Percentiles rank a stretch among this genome's conserved stretches.
These are phyloP conservation scores for Colletotrichum plurivorum DNA, from an alignment of 2,329 filamentous ascomycete genomes.

Conservation along the genomic window DNA sequence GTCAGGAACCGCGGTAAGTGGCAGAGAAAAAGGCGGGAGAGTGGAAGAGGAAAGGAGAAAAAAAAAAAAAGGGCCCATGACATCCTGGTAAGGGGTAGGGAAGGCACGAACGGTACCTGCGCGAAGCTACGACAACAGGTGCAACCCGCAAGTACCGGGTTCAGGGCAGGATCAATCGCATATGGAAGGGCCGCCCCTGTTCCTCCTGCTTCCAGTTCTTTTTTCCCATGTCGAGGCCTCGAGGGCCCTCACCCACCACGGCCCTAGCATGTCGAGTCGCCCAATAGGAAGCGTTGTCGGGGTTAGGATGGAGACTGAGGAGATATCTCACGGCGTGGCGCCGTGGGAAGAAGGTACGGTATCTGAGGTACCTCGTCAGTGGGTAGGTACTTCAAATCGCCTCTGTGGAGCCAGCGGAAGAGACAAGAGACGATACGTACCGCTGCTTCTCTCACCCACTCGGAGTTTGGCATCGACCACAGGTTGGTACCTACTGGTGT, in stretches of 20 bases:
- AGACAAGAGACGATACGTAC: conserved; percentile 22
- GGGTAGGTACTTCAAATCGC: no score
- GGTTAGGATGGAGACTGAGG: conserved; percentile 5
- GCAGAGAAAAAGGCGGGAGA: background rate
- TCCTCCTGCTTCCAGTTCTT: conserved; percentile 7
- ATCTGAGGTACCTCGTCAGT: no score
- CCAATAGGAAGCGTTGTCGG: conserved; percentile 22
- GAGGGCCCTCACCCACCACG: no score
- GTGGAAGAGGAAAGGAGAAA: conserved; percentile 9
- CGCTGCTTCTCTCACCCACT: background rate
- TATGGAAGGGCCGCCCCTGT: conserved; percentile 9
- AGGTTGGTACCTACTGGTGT: no score
- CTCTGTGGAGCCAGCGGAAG: conserved; percentile 19
- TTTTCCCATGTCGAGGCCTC: conserved; percentile 17
- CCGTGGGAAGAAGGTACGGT: background rate
- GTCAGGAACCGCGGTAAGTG: background rate
- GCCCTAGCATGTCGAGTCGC: conserved; percentile 14
- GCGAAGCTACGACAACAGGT: conserved; percentile 24
- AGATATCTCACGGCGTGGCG: conserved; percentile 15
- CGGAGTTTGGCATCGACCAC: background rate
- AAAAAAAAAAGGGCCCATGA: background rate
- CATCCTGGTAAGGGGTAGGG: conserved; percentile 11
- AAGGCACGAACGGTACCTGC: conserved; percentile 37
- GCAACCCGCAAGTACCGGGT: conserved; percentile 31
- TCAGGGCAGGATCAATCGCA: conserved; percentile 1